Base-by-base conservation (phyloP, 225 moss, liverwort and hornwort genomes). In the Ulota crispa region DNA sequence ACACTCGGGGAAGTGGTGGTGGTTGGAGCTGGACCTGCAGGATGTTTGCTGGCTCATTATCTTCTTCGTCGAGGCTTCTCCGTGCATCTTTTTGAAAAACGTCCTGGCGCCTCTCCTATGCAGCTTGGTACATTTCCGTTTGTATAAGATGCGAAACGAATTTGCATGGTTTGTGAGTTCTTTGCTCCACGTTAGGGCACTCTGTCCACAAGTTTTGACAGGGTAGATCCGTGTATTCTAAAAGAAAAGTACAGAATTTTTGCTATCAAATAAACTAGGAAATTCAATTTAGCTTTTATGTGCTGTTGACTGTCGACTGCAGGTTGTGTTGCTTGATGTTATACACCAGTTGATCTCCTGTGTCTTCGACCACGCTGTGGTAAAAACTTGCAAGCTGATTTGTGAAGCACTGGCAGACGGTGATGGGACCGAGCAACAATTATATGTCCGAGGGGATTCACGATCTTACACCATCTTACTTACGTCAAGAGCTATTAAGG, bases 21-120 rank as follows among this genome's bases (percentile, higher is more conserved):
- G 83, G 89, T 87, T 78, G 87, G 91, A 83, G 91, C 89, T 62
- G 91, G 91, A 59, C 87, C 91, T 45, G 87, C 89, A 75, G 89
- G 91, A 41, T 89, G 91, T 76, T 83, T 91, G 72, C 39, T 89
- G 66, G 61, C 91, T 57, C 89, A 87, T 31, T 87, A 89, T 73
- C 86, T 91, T 68, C 89, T 89, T 41, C 87, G 87, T 52, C 85
- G 89, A 81, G 91, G 89, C 52, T 91, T 85, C 72, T 87, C 73
- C 37, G 91, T 91, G 53, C 85, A 85, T 74, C 68, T 91, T 12
- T 80, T 91, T 42, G 91, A 91, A 1, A 87, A 82, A 82, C 86
- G 87, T 60, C 72, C 79, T 41, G 56, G 73, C 24, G 45, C 71
- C 9, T 71, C 71, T 83, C 62, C 87, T 20, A 80, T 71, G 26